Conservation (phyloP, 257 asterid species). For the Ilex asprella region DNA sequence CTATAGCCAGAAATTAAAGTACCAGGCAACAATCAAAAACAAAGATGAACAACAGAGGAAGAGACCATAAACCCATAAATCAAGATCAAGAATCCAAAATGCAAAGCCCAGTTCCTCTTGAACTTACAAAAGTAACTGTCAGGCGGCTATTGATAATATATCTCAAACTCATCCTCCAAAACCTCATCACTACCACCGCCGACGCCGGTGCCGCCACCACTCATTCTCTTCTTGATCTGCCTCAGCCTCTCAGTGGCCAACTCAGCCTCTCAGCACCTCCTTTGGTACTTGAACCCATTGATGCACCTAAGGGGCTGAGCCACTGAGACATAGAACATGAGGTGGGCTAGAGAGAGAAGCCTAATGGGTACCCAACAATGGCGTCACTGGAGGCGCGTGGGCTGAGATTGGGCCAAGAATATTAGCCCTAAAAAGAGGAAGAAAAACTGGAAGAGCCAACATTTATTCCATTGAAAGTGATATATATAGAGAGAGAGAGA, state of each 20-base stretch:
- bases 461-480: too few relatives aligned
- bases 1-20: too few relatives aligned
- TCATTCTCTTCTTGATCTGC: neutral
- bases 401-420: neutral
- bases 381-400: neutral
- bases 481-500: too few relatives aligned
- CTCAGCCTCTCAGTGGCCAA: neutral
- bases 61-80: neutral
- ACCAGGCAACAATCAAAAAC: too few relatives aligned
- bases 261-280: neutral
- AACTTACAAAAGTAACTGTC: neutral
- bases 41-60: neutral
- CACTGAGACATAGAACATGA: too few relatives aligned
- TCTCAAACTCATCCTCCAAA: neutral
- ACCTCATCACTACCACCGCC: too few relatives aligned
- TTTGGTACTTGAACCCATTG: too few relatives aligned
- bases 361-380: neutral
- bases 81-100: neutral
- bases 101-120: neutral
- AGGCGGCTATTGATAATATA: neutral
- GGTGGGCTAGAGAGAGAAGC: too few relatives aligned
- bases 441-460: too few relatives aligned
- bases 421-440: too few relatives aligned
- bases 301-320: too few relatives aligned
- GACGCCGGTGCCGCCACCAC: neutral